Percentiles rank a stretch among this genome's conserved stretches.
These are phyloP conservation scores for Rhizophagus sp. DNA, from an alignment of 192 early-diverging fungal species.

Conservation along the genomic window DNA sequence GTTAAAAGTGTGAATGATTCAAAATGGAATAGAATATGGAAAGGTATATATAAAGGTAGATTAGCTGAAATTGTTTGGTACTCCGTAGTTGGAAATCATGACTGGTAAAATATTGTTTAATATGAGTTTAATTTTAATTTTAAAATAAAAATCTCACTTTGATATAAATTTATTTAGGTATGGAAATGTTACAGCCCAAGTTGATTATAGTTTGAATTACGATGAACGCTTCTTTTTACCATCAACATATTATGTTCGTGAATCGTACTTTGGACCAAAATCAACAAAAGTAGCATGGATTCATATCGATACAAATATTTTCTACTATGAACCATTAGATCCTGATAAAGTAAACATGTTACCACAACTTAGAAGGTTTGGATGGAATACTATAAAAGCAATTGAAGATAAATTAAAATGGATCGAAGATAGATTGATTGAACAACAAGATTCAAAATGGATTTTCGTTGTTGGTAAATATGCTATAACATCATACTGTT, in stretches of 20 bases:
- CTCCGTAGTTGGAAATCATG: constrained; percentile 26
- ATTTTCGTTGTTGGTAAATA: constrained; percentile 26
- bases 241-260: constrained; percentile 1
- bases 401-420: constrained; percentile 17
- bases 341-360: not conserved
- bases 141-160: too few relatives aligned
- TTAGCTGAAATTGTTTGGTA: constrained; percentile 13
- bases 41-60: not conserved
- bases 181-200: constrained; percentile 1
- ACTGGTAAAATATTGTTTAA: not conserved
- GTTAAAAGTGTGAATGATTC: constrained; percentile 9
- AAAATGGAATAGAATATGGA: constrained; percentile 18
- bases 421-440: constrained; percentile 21
- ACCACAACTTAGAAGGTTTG: not conserved
- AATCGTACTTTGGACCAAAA: constrained; percentile 1
- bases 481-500: too few relatives aligned
- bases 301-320: constrained; percentile 20
- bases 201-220: constrained; percentile 4
- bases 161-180: not conserved
- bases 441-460: constrained; percentile 19
- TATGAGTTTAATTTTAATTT: too few relatives aligned
- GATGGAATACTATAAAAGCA: not conserved
- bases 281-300: constrained; percentile 4
- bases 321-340: not conserved
- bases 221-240: constrained; percentile 15